Evolutionary conservation across 2,329 filamentous ascomycete genomes (phyloP), one percentile per base, ranked within the genome.

Genomic region (Cercospora beticola): DNA sequence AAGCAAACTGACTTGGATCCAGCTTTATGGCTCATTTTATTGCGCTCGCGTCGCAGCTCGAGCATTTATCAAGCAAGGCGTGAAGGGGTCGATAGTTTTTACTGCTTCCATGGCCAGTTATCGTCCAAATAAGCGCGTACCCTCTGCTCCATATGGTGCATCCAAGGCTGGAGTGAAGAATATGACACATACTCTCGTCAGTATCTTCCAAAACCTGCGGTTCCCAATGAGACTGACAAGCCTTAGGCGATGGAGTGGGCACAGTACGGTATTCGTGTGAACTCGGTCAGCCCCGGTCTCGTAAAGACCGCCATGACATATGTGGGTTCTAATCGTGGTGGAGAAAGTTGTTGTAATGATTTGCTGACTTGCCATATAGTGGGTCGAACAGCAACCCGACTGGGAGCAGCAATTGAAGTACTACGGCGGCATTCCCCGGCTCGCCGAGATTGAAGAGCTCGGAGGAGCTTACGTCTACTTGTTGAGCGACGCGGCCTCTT

Each of bases 61-160:
- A 5, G 79, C 81, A 0, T 84, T 84, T 71, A 83, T 84, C 65
- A 82, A 81, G 68, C 79, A 80, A 5, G 79, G 79, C 0, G 76
- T 83, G 10, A 83, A 82, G 68, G 82, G 82, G 1, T 79, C 78
- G 6, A 79, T 84, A 31, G 82, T 84, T 7, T 84, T 84, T 71
- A 84, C 82, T 0, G 82, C 81, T 9, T 79, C 76, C 2, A 83
- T 84, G 82, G 81, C 83, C 0, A 81, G 79, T 1, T 83, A 84
- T 72, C 75, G 81, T 4, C 82, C 82, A 0, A 84, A 83, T 64
- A 70, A 74, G 18, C 54, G 54, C 26, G 54, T 57, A 16, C 54
- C 54, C 23, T 57, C 54, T 3, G 80, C 74, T 64, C 80, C 81
- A 1, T 82, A 82, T 66, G 80, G 81, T 46, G 80, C 79, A 9